Evolutionary conservation across 768 basidiomycete species (phyloP).

Genomic region (Tricholoma furcatifolium): DNA sequence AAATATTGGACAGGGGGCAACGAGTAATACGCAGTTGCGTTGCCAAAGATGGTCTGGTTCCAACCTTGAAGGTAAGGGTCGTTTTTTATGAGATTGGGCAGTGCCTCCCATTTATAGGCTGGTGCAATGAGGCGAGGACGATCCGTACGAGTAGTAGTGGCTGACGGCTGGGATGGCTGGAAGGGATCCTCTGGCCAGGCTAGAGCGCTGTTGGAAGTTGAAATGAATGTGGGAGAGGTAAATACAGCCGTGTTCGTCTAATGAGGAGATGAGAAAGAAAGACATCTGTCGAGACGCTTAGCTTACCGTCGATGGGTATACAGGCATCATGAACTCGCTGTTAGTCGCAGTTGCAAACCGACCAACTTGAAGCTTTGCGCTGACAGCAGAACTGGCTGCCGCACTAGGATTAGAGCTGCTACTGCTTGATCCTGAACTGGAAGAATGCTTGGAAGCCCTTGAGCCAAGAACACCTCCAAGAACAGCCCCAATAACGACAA

Average conservation of each 20-base stretch:
- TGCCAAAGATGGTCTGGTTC: slow-evolving; percentile 89
- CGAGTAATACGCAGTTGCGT: slow-evolving; percentile 74
- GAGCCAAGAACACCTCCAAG: slow-evolving; percentile 82
- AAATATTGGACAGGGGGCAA: slow-evolving; percentile 65
- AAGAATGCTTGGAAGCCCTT: slow-evolving; percentile 36
- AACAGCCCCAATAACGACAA: slow-evolving; percentile 65
- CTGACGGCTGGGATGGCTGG: slow-evolving; percentile 60
- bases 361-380: slow-evolving; percentile 58
- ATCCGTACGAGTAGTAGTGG: slow-evolving; percentile 63
- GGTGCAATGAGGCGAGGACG: slow-evolving; percentile 94
- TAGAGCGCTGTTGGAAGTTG: slow-evolving; percentile 47
- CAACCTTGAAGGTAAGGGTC: slow-evolving; percentile 87
- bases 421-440: slow-evolving; percentile 21
- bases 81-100: slow-evolving; percentile 70
- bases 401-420: slow-evolving; percentile 40
- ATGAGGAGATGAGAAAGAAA: neutral
- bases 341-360: slow-evolving; percentile 78
- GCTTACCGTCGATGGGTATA: slow-evolving; percentile 89
- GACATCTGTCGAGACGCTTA: neutral
- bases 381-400: slow-evolving; percentile 54
- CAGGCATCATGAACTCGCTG: slow-evolving; percentile 73
- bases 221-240: slow-evolving; percentile 69
- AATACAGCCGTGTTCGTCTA: slow-evolving; percentile 78
- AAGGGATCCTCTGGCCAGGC: slow-evolving; percentile 85
- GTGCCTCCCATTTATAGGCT: slow-evolving; percentile 84